These are phyloP conservation scores for Trametes cingulata DNA, from an alignment of 768 basidiomycete genomes.

Conservation along the genomic window DNA sequence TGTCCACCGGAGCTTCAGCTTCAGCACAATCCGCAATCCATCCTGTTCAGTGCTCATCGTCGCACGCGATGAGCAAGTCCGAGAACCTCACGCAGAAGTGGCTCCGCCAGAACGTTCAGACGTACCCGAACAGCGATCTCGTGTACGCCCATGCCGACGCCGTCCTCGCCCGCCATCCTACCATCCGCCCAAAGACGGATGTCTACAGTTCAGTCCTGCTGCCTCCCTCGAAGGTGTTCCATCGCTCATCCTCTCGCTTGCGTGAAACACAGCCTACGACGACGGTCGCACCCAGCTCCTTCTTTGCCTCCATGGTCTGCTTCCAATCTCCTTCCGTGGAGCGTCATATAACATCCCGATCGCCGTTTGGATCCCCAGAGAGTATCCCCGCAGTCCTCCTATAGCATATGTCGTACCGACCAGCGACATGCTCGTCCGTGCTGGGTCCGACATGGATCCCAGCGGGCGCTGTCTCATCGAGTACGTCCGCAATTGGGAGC, in stretches of 20 bases:
- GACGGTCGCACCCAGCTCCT: conserved; percentile 92
- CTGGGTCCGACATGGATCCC: conserved; percentile 74
- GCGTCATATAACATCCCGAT: conserved; percentile 92
- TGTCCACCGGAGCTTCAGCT: background rate
- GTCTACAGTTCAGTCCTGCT: conserved; percentile 59
- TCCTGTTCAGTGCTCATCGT: background rate
- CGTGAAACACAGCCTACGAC: conserved; percentile 69
- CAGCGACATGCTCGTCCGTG: conserved; percentile 82
- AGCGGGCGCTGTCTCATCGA: conserved; percentile 72
- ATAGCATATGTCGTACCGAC: conserved; percentile 93
- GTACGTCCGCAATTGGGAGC: conserved; percentile 76
- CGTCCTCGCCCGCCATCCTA: conserved; percentile 50
- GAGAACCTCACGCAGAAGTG: conserved; percentile 50
- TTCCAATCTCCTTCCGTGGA: conserved; percentile 80
- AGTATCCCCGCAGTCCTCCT: conserved; percentile 83
- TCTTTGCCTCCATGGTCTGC: conserved; percentile 86
- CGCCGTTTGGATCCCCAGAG: conserved; percentile 81
- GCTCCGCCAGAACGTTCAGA: conserved; percentile 62
- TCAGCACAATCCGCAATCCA: background rate
- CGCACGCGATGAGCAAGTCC: conserved; percentile 31
- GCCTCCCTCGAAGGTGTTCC: conserved; percentile 6
- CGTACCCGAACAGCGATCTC: conserved; percentile 56
- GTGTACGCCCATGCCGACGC: conserved; percentile 66
- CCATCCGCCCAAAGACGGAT: conserved; percentile 78
- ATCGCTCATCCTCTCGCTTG: conserved; percentile 22